phyloP scores from a whole-genome alignment of 805 yeast genomes.

The Wickerhamiella vanderwaltii region DNA sequence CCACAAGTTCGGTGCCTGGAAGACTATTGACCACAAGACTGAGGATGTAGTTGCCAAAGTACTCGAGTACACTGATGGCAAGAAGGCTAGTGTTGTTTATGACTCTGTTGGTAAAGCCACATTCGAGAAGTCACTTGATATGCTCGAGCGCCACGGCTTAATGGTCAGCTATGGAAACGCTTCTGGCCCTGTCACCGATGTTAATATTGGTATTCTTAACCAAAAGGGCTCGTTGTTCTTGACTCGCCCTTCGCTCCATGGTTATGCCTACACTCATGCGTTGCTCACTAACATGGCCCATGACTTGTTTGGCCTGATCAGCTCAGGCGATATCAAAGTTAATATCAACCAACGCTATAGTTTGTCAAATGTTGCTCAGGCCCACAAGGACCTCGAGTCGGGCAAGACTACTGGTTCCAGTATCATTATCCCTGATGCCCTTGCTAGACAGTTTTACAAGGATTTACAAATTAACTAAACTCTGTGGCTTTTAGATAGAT shows the following conservation, averaged over 20 bases:
- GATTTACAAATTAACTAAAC: too few species aligned
- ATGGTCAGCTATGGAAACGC: constrained; percentile 75
- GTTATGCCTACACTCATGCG: constrained; percentile 42
- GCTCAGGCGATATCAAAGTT: constrained; percentile 27
- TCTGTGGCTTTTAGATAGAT: too few species aligned
- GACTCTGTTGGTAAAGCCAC: constrained; percentile 49
- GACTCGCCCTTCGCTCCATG: constrained; percentile 48
- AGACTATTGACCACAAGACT: constrained; percentile 35
- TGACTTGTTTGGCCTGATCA: constrained; percentile 24
- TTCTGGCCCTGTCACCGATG: constrained; percentile 69
- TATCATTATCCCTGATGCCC: constrained; percentile 10
- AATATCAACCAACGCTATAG: constrained; percentile 41
- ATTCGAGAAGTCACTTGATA: constrained; percentile 47
- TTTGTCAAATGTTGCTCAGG: constrained; percentile 45
- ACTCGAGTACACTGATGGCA: constrained; percentile 24
- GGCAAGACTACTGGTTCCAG: constrained; percentile 52
- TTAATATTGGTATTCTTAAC: constrained; percentile 37
- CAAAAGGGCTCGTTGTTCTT: constrained; percentile 50
- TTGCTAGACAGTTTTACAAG: too few species aligned
- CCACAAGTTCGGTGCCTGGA: constrained; percentile 65
- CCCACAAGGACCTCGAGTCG: constrained; percentile 46
- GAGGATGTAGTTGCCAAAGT: constrained; percentile 26
- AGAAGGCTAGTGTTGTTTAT: constrained; percentile 26
- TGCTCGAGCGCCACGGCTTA: constrained; percentile 54
- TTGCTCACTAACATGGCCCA: constrained; percentile 38